Evolutionary conservation across 2,329 filamentous ascomycete genomes (phyloP).

Genomic region (Ramularia endophylla): DNA sequence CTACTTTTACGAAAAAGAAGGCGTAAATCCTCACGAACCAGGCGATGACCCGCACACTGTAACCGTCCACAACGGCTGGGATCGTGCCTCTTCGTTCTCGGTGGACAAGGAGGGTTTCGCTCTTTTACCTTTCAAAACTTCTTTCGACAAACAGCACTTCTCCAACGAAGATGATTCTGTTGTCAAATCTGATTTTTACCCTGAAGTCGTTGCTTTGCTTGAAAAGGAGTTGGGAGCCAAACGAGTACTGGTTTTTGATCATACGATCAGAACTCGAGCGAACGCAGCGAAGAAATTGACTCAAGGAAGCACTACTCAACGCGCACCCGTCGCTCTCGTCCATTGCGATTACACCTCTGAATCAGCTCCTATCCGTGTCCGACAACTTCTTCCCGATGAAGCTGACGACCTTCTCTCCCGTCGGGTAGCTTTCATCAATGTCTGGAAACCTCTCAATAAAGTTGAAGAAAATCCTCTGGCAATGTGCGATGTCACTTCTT

Average conservation of each 20-base stretch:
- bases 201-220: constrained; percentile 42
- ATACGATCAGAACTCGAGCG: constrained; percentile 41
- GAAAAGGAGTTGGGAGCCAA: constrained; percentile 41
- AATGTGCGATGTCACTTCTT: constrained; percentile 36
- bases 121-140: constrained; percentile 36
- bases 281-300: constrained; percentile 32
- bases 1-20: constrained; percentile 34
- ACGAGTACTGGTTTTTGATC: constrained; percentile 45
- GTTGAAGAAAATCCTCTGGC: constrained; percentile 38
- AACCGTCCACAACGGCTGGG: constrained; percentile 38
- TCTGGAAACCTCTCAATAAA: constrained; percentile 44
- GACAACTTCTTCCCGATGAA: constrained; percentile 40
- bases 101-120: constrained; percentile 44
- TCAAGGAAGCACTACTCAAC: constrained; percentile 31
- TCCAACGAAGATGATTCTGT: constrained; percentile 35
- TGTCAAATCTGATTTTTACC: constrained; percentile 41
- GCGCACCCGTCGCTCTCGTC: constrained; percentile 46
- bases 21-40: constrained; percentile 34
- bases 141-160: constrained; percentile 28
- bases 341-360: constrained; percentile 48
- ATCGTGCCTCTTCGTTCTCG: constrained; percentile 38
- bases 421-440: constrained; percentile 47
- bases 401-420: constrained; percentile 38
- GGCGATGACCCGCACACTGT: constrained; percentile 36
- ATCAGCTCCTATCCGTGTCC: constrained; percentile 39